These are phyloP conservation scores for Kurtzmaniella quercitrusa DNA, from an alignment of 1,139 yeast species.

Conservation along the genomic window DNA sequence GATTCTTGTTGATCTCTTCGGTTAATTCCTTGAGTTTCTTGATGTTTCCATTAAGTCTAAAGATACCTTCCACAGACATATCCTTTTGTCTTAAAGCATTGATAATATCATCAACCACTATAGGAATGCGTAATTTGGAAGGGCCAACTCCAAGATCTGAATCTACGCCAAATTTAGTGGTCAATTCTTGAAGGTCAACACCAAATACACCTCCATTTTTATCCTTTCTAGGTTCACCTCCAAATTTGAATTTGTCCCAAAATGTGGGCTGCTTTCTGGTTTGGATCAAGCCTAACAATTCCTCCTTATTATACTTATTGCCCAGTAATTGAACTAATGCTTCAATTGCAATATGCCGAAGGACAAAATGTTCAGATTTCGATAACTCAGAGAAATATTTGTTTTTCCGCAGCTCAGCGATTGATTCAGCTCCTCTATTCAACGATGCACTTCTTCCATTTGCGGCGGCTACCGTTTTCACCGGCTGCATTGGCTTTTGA, in stretches of 20 bases:
- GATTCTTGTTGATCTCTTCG: slow-evolving; percentile 69
- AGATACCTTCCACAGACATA: slow-evolving; percentile 95
- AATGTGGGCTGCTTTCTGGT: slow-evolving; percentile 54
- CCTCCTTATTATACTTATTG: slow-evolving; percentile 43
- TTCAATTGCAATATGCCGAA: slow-evolving; percentile 67
- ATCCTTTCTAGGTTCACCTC: slow-evolving; percentile 25
- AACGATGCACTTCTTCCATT: slow-evolving; percentile 11
- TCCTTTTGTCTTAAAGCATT: slow-evolving; percentile 85
- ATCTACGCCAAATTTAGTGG: slow-evolving; percentile 77
- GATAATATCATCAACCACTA: slow-evolving; percentile 80
- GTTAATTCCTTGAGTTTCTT: slow-evolving; percentile 73
- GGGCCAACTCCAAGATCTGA: slow-evolving; percentile 89
- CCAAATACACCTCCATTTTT: slow-evolving; percentile 62
- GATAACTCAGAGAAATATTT: slow-evolving; percentile 71
- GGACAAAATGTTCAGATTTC: slow-evolving; percentile 54
- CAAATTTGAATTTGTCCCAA: slow-evolving; percentile 68
- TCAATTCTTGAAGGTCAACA: slow-evolving; percentile 64
- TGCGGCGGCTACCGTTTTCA: slow-evolving; percentile 19
- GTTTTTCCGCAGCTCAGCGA: slow-evolving; percentile 15
- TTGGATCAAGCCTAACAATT: slow-evolving; percentile 51
- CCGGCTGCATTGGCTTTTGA: slow-evolving; percentile 33
- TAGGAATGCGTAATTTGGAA: slow-evolving; percentile 72
- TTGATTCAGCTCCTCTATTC: slow-evolving; percentile 9
- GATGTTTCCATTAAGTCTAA: slow-evolving; percentile 94
- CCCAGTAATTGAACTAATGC: slow-evolving; percentile 45